These are phyloP conservation scores for Mycena belliarum DNA, from an alignment of 768 basidiomycete species.

Conservation along the genomic window DNA sequence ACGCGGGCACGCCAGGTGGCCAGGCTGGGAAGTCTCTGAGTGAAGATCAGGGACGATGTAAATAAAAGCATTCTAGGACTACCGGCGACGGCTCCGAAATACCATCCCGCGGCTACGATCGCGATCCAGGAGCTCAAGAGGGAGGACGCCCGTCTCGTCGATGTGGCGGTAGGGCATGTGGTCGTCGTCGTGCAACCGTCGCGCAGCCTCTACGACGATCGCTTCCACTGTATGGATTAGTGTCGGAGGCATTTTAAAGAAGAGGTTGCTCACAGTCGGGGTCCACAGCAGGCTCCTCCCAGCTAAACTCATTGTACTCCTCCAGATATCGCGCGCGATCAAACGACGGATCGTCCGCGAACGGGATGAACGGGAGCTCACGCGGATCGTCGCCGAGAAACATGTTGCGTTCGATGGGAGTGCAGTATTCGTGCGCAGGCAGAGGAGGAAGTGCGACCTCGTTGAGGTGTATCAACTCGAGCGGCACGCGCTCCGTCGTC, in stretches of 20 bases:
- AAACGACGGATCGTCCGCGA: constrained; percentile 61
- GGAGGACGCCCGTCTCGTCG: constrained; percentile 50
- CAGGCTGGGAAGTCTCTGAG: constrained; percentile 33
- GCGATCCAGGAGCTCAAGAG: constrained; percentile 33
- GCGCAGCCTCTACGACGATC: constrained; percentile 49
- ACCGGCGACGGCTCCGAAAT: constrained; percentile 23
- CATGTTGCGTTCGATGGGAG: constrained; percentile 48
- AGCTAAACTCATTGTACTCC: constrained; percentile 48
- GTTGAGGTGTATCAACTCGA: constrained; percentile 14
- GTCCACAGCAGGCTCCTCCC: constrained; percentile 36
- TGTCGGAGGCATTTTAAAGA: neutral
- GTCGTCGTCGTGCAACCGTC: constrained; percentile 40
- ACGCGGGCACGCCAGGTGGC: constrained; percentile 23
- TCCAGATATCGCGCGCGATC: constrained; percentile 37
- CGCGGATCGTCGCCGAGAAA: constrained; percentile 59
- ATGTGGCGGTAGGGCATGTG: constrained; percentile 45
- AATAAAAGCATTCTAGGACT: neutral
- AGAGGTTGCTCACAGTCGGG: constrained; percentile 36
- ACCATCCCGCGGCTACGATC: constrained; percentile 30
- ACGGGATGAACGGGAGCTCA: constrained; percentile 61
- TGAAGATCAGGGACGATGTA: neutral
- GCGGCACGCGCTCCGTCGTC: constrained; percentile 1
- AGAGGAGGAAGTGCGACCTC: constrained; percentile 21
- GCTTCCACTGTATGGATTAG: constrained; percentile 40
- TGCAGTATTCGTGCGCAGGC: constrained; percentile 57